These are phyloP conservation scores for Trichoderma sp. DNA, from an alignment of 2,329 filamentous ascomycete genomes.

Conservation along the genomic window DNA sequence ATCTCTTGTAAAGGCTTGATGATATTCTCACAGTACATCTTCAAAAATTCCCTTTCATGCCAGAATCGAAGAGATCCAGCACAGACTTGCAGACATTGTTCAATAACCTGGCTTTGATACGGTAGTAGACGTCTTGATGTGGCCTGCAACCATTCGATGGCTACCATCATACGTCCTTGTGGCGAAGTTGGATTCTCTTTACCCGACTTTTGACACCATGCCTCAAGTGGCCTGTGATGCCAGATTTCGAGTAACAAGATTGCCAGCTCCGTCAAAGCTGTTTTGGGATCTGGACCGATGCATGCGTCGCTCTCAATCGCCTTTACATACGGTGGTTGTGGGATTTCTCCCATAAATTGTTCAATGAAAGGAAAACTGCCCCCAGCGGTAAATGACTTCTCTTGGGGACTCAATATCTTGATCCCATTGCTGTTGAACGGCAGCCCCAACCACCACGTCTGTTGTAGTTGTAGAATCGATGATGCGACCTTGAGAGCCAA, in stretches of 20 bases:
- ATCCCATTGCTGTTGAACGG: not conserved
- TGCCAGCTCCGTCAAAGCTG: not conserved
- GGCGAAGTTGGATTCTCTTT: not conserved
- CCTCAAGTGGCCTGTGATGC: not conserved
- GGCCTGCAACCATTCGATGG: not conserved
- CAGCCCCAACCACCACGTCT: not conserved
- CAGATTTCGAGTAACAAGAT: constrained; percentile 8
- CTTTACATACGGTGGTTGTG: not conserved
- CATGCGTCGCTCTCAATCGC: not conserved
- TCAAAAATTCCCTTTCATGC: not conserved
- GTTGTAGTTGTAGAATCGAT: not conserved
- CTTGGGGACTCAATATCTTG: not conserved
- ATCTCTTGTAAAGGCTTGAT: constrained; percentile 7
- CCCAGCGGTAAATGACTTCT: not conserved
- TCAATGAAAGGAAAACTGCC: not conserved
- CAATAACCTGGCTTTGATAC: not conserved
- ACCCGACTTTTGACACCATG: not conserved
- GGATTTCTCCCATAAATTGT: not conserved
- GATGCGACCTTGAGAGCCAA: not conserved
- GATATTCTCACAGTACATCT: not conserved
- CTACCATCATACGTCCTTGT: not conserved
- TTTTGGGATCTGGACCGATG: constrained; percentile 1
- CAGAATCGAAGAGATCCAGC: not conserved
- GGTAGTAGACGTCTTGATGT: not conserved
- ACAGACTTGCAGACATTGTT: not conserved